Conservation (phyloP, 164 flowering plant species). For the Buxus sempervirens region DNA sequence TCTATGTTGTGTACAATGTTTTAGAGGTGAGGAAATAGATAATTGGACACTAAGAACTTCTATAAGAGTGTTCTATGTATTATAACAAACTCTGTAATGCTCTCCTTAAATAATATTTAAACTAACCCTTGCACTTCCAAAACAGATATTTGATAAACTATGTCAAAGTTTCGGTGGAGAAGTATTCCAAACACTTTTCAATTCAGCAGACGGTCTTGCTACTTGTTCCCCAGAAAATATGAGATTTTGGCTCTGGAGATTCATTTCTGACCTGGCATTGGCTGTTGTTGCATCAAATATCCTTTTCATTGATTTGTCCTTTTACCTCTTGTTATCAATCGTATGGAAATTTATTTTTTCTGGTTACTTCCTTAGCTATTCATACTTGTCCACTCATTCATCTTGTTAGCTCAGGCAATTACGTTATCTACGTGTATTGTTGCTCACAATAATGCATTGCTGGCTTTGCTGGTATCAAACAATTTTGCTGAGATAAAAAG, state of each 20-base stretch:
- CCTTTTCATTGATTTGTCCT: conserved; percentile 35
- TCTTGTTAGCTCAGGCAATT: conserved; percentile 94
- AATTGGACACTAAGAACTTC: neutral
- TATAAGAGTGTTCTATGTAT: neutral
- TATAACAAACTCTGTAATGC: neutral
- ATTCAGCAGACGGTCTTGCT: conserved; percentile 85
- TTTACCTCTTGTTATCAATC: neutral
- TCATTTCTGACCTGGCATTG: conserved; percentile 61
- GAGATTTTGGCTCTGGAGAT: conserved; percentile 66
- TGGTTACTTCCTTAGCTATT: conserved; percentile 54
- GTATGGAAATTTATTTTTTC: neutral
- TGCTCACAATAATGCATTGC: conserved; percentile 91
- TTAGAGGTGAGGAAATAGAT: conserved; percentile 63
- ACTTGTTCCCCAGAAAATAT: conserved; percentile 54
- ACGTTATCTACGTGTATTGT: conserved; percentile 93
- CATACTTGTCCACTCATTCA: conserved; percentile 83
- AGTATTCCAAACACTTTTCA: conserved; percentile 76
- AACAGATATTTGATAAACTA: conserved; percentile 92
- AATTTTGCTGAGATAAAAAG: conserved; percentile 97
- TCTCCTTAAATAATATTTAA: neutral
- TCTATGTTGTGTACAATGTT: conserved; percentile 96
- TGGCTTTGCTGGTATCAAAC: conserved; percentile 89
- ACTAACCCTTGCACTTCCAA: conserved; percentile 11
- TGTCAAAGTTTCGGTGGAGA: conserved; percentile 92
- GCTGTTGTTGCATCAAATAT: conserved; percentile 82